Evolutionary conservation across 179 eudicot species (phyloP), one percentile per base, ranked within the genome.

Genomic region (Beta macrorhiza): DNA sequence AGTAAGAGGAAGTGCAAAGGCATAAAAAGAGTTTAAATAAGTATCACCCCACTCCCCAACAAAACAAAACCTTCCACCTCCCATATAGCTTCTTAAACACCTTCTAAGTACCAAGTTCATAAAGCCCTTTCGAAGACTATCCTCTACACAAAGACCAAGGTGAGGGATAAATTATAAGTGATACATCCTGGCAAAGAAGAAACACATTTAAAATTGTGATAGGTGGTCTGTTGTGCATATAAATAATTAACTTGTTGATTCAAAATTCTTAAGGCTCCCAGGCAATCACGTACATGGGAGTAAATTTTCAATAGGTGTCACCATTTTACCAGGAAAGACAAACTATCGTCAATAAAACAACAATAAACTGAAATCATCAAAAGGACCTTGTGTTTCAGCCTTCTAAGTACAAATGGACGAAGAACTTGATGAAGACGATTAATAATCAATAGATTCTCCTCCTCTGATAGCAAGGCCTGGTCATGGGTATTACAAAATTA

Each of bases 351-450:
- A 49, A 22, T 19, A 59, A 22, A 51, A 0, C 61, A 71, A 55
- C n/a, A 4, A 53, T 13, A 42, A 12, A 37, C 37, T 11, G 13
- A 52, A 55, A 67, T 16, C 37, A 45, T 77, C 15, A 19, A 19
- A 80, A 45, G 42, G 76, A 96, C 99, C 99, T 97, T 97, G 87
- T 97, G 99, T 82, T 97, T 97, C 79, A 97, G 91, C 85, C 99
- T 90, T 79, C 99, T 83, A 44, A 97, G 97, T 61, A 97, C 99
- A 91, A 97, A 97, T 77, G 99, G 99, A 25, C 99, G 92, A 81
- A 97, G 88, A 87, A 94, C 99, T 94, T 94, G 99, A 86, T 96
- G 99, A 84, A 96, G 97, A 77, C 99, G 99, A 72, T 96, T 96
- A 64, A 96, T 96, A 84, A 96, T 92, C 84, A 96, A 87, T 72